phyloP scores from a whole-genome alignment of 108 stramenopile species.

The Skeletonema menzelii region DNA sequence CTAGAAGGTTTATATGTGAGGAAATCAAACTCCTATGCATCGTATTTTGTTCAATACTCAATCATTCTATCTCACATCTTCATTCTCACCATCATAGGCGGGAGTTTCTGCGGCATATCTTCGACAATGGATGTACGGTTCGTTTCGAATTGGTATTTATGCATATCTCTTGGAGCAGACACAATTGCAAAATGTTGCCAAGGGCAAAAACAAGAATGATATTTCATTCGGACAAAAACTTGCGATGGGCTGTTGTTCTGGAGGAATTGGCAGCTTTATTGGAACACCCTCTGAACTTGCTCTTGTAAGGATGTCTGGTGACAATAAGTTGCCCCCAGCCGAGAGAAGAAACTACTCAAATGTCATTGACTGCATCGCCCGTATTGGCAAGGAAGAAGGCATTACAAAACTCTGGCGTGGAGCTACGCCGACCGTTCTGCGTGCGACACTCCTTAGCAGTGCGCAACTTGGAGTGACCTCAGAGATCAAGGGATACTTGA shows the following conservation, averaged over 20 bases:
- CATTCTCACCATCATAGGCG: not conserved
- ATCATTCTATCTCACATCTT: not conserved
- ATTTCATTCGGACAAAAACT: conserved; percentile 28
- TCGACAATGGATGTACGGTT: conserved; percentile 43
- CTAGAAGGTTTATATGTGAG: conserved; percentile 31
- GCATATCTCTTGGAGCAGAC: conserved; percentile 31
- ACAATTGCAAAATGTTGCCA: conserved; percentile 21
- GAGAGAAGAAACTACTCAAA: conserved; percentile 38
- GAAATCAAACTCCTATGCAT: not conserved
- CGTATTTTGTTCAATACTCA: not conserved
- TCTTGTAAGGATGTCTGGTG: conserved; percentile 38
- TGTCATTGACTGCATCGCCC: conserved; percentile 45
- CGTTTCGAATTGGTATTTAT: conserved; percentile 36
- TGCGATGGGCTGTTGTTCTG: conserved; percentile 33
- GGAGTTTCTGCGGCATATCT: conserved; percentile 42
- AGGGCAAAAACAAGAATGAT: conserved; percentile 27
- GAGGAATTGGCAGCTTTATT: conserved; percentile 39
- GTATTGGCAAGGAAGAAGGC: conserved; percentile 39
- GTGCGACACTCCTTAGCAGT: conserved; percentile 24
- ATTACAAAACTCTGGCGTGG: conserved; percentile 37
- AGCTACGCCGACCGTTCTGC: conserved; percentile 34
- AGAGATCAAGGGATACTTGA: conserved; percentile 27
- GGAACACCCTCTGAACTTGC: conserved; percentile 42
- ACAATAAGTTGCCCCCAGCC: conserved; percentile 30
- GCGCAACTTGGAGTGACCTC: conserved; percentile 36